Percentiles rank a stretch among this genome's conserved stretches.
Conservation (phyloP, 2,329 filamentous ascomycete genomes). For the Aureobasidium sp. region DNA sequence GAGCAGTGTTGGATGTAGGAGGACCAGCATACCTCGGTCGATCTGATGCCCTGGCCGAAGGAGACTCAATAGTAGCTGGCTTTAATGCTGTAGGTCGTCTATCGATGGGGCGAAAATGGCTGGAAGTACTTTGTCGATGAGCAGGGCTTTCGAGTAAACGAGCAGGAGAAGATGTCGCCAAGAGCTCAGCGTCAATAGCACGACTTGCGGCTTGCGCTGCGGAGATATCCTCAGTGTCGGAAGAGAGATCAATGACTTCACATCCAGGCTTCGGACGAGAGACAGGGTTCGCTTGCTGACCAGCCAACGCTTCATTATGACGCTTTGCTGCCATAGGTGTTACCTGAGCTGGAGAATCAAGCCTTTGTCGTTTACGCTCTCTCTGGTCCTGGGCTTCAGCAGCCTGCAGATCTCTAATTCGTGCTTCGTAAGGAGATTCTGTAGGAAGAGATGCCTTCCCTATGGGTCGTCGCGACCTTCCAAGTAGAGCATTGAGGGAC, state of each 20-base stretch:
- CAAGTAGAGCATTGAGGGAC: slow-evolving; percentile 56
- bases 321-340: neutral
- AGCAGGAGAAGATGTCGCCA: slow-evolving; percentile 12
- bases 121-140: slow-evolving; percentile 16
- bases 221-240: slow-evolving; percentile 24
- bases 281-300: neutral
- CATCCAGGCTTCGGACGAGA: neutral
- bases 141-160: neutral
- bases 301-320: neutral
- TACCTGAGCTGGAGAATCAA: slow-evolving; percentile 9
- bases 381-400: slow-evolving; percentile 25
- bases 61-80: neutral
- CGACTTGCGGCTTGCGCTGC: slow-evolving; percentile 17
- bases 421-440: slow-evolving; percentile 59
- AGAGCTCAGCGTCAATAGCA: slow-evolving; percentile 21
- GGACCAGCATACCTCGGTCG: neutral
- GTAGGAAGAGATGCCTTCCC: slow-evolving; percentile 50
- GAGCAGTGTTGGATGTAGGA: neutral
- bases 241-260: slow-evolving; percentile 29
- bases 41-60: slow-evolving; percentile 6
- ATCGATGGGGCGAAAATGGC: slow-evolving; percentile 5
- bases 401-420: slow-evolving; percentile 28
- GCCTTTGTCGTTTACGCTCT: slow-evolving; percentile 32
- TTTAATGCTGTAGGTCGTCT: neutral
- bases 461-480: slow-evolving; percentile 54